These are phyloP conservation scores for Phialemoniopsis sp. DNA, from an alignment of 2,329 filamentous ascomycete species.

Conservation along the genomic window DNA sequence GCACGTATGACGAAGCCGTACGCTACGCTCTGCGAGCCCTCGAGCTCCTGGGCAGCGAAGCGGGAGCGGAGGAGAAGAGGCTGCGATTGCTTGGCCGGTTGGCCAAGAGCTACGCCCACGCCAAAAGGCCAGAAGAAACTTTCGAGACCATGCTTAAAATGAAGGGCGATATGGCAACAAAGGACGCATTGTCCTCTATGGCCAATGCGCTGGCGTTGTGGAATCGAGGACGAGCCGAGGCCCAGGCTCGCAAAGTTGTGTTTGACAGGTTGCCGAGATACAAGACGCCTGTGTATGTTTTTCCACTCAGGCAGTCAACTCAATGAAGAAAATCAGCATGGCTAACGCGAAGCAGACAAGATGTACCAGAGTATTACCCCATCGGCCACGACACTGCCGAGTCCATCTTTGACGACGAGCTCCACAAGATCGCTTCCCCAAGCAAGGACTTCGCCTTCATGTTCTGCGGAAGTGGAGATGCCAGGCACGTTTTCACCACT, in stretches of 20 bases:
- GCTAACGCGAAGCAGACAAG: too few relatives aligned
- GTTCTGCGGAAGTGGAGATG: conserved; percentile 17
- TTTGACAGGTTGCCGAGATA: conserved; percentile 13
- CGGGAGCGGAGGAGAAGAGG: not conserved
- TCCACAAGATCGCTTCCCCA: not conserved
- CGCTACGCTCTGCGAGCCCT: conserved; percentile 9
- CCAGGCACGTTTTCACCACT: conserved; percentile 12
- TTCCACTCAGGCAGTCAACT: not conserved
- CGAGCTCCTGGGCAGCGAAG: conserved; percentile 1
- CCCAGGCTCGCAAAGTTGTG: conserved; percentile 2
- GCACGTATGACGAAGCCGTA: conserved; percentile 9
- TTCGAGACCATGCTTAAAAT: conserved; percentile 2
- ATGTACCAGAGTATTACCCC: conserved; percentile 11
- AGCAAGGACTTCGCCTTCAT: conserved; percentile 11
- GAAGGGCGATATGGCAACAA: conserved; percentile 1
- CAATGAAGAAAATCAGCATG: not conserved
- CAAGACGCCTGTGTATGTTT: conserved; percentile 8
- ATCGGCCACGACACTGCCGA: conserved; percentile 12
- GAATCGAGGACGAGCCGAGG: not conserved
- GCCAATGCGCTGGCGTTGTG: conserved; percentile 1
- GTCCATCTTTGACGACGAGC: conserved; percentile 5
- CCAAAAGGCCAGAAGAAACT: conserved; percentile 6
- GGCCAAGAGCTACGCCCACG: conserved; percentile 13
- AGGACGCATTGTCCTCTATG: not conserved
- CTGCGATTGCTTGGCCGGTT: conserved; percentile 9